phyloP scores from a whole-genome alignment of 148 eudicot genomes.

The Rheum nobile region DNA sequence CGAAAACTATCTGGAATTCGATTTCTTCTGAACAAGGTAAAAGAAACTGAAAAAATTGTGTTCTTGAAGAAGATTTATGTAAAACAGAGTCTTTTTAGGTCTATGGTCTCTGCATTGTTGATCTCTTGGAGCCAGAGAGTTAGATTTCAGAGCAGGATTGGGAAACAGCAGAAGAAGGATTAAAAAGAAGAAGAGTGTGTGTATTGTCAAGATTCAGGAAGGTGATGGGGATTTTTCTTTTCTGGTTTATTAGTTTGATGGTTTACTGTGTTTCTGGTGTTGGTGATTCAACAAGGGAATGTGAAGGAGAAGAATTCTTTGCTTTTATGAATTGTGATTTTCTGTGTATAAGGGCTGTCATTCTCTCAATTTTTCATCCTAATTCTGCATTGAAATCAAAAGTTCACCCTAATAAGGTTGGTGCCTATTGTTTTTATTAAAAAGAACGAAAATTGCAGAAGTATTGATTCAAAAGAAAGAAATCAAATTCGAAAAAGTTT shows the following conservation, averaged over 20 bases:
- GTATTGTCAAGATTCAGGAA: background rate
- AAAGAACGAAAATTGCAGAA: no score
- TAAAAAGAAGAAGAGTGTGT: background rate
- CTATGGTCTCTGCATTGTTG: no score
- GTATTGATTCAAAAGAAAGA: no score
- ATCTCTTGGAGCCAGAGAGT: background rate
- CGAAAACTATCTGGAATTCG: conserved; percentile 86
- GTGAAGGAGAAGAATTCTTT: conserved; percentile 5
- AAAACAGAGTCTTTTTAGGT: no score
- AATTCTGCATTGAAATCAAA: no score
- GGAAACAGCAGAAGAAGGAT: background rate
- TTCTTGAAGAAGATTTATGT: background rate
- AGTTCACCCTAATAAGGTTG: no score
- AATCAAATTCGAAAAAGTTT: background rate
- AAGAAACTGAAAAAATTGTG: background rate
- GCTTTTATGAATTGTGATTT: conserved; percentile 8
- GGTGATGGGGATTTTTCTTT: background rate
- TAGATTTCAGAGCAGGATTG: background rate
- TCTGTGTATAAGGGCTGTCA: background rate
- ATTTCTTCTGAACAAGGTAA: conserved; percentile 46
- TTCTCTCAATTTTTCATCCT: background rate
- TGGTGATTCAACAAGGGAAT: background rate
- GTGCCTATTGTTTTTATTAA: no score
- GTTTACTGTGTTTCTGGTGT: background rate
- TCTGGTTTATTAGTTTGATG: conserved; percentile 1